phyloP scores from a whole-genome alignment of 495 filamentous ascomycete species.

The Penicillium daleae region DNA sequence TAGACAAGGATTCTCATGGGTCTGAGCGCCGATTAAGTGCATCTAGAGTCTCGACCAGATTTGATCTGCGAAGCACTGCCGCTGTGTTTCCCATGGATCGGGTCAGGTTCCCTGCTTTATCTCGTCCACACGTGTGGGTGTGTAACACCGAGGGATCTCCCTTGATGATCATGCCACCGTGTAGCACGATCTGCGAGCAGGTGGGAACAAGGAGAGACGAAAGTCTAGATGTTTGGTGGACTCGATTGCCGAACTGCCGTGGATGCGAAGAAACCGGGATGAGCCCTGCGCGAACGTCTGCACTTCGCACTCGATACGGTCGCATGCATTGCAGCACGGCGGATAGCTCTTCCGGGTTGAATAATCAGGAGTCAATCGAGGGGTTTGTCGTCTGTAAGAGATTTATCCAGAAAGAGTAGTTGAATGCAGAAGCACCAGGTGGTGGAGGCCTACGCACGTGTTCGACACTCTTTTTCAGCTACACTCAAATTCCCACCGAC shows the following conservation, averaged over 20 bases:
- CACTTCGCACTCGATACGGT: background rate
- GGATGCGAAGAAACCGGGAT: background rate
- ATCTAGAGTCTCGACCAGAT: background rate
- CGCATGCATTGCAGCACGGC: background rate
- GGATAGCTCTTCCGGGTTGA: background rate
- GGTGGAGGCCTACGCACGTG: background rate
- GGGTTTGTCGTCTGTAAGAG: too few species aligned
- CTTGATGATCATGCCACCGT: background rate
- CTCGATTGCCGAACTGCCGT: background rate
- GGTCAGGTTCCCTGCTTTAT: background rate
- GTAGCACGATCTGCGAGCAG: constrained; percentile 1
- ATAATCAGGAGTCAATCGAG: background rate
- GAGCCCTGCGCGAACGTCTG: background rate
- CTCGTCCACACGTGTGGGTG: background rate
- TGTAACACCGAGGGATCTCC: constrained; percentile 3
- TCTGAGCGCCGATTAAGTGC: background rate
- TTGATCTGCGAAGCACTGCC: background rate
- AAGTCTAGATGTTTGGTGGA: background rate
- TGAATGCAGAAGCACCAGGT: background rate
- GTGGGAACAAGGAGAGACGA: background rate
- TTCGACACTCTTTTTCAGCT: background rate
- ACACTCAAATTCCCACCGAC: too few species aligned
- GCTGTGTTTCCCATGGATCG: background rate
- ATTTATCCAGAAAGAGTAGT: background rate
- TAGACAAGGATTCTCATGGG: background rate